Base-by-base conservation (phyloP, 176 grass and related monocot genomes). In the Raddia distichophylla region DNA sequence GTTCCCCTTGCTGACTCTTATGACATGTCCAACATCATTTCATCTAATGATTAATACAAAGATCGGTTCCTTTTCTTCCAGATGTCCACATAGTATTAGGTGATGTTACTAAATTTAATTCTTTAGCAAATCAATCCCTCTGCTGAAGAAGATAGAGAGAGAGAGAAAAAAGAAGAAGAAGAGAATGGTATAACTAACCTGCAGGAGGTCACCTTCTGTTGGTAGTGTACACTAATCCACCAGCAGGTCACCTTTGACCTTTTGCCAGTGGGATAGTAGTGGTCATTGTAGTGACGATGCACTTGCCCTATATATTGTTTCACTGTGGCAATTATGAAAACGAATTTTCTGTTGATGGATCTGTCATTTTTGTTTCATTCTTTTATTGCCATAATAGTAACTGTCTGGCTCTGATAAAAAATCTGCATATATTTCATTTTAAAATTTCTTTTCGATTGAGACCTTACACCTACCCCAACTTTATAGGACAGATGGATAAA, bases 381-480 rank as follows among this genome's bases (percentile, higher is more conserved):
- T 50, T 53, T 60, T 67, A 74, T 68, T 22, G 64, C 1, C 17
- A 50, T 40, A 27, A 10, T 52, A 75, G 68, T 1, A 50, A 55
- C 2, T 60, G 73, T 52, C 33, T 35, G 46, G 42, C 14, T 63
- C n/a, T 68, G 40, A 48, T 69, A 11, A 18, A 67, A 67, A 80
- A 74, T 15, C 44, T 53, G 32, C 69, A 68, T 84, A 75, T 9
- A 67, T 27, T 54, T 6, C 12, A 61, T 74, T 79, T 62, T 35
- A 47, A 73, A 74, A n/a, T 32, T 59, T 74, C 15, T 35, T 75
- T 61, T 52, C 34, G 75, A 88, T 75, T 3, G 35, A 14, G 44
- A 84, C 76, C 56, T 75, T 46, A 68, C 10, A 84, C 81, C 53
- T 84, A 81, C 16, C 32, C 42, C 48, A 82, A 72, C 22, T 4